Evolutionary conservation across 495 filamentous ascomycete genomes (phyloP).

Genomic region (Peziza echinospora): DNA sequence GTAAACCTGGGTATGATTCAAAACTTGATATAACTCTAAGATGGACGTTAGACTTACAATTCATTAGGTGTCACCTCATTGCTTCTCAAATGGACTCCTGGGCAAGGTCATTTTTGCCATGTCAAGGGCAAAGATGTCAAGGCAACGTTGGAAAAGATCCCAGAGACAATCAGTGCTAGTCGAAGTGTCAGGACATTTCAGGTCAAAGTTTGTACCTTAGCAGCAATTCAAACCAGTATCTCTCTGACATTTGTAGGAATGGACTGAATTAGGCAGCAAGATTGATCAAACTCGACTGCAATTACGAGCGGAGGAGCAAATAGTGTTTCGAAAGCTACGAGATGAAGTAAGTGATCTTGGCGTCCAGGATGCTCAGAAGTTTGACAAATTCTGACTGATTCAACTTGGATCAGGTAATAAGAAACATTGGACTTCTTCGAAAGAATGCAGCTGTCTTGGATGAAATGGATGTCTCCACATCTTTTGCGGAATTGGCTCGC

Average conservation of each 20-base stretch:
- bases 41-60: too few relatives aligned
- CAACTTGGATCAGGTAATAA: slow-evolving; percentile 24
- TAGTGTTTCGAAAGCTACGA: slow-evolving; percentile 47
- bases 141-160: neutral
- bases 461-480: slow-evolving; percentile 71
- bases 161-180: slow-evolving; percentile 43
- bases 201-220: too few relatives aligned
- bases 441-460: slow-evolving; percentile 77
- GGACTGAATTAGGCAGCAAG: slow-evolving; percentile 54
- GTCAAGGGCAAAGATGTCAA: slow-evolving; percentile 60
- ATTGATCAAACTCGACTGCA: slow-evolving; percentile 52
- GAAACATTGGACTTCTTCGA: slow-evolving; percentile 58
- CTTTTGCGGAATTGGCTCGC: slow-evolving; percentile 53
- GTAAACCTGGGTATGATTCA: slow-evolving; percentile 24
- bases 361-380: too few relatives aligned
- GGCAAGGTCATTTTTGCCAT: slow-evolving; percentile 72
- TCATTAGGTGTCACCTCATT: slow-evolving; percentile 31
- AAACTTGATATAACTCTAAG: neutral
- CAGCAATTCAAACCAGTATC: too few relatives aligned
- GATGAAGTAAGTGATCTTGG: slow-evolving; percentile 41
- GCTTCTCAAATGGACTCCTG: slow-evolving; percentile 63
- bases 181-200: slow-evolving; percentile 75
- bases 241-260: too few relatives aligned
- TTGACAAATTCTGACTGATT: too few relatives aligned
- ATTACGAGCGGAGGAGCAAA: slow-evolving; percentile 61